Evolutionary conservation across 2,329 filamentous ascomycete species (phyloP), one percentile per base, ranked within the genome.

Genomic region (Exophiala sp.): DNA sequence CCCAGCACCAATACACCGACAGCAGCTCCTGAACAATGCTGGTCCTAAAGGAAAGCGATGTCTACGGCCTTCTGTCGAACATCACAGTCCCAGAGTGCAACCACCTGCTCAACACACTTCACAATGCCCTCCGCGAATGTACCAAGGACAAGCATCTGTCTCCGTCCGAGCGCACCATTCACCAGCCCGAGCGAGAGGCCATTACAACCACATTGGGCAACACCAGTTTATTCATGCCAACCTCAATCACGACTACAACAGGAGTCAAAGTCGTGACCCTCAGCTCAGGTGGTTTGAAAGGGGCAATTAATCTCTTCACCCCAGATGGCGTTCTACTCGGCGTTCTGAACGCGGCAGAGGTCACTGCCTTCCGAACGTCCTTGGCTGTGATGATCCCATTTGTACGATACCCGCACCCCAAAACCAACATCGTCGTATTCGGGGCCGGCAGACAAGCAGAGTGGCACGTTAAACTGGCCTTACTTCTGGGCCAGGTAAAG

Each of bases 351-450:
- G 87, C 88, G 12, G 80, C 81, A 55, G 84, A 88, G 42, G 73
- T 92, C 32, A 94, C 89, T 0, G 88, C 87, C 2, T 94, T 92
- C 70, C 84, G 89, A 56, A 94, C 89, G 0, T 87, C 88, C 0
- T 75, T 92, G 9, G 83, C 83, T 1, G 87, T 86, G 3, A 81
- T 86, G 50, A 83, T 85, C 21, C 50, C 58, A 1, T 62, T 46
- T 45, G 50, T 58, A 1, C 50, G 55, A 32, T 57, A 53, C 38
- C 34, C 16, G 18, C 36, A 52, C 9, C 18, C 50, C 2, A 61
- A 61, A 10, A 43, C 52, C 2, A 57, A 63, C 24, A 47, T 66
- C n/a, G 62, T 79, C 8, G 70, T 79, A 1, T 76, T 79, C 55
- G 77, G 77, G 7, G 74, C 76, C 0, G 77, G 77, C 0, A 71